Conservation (phyloP, 2,329 filamentous ascomycete species). For the Penicillium sp. region DNA sequence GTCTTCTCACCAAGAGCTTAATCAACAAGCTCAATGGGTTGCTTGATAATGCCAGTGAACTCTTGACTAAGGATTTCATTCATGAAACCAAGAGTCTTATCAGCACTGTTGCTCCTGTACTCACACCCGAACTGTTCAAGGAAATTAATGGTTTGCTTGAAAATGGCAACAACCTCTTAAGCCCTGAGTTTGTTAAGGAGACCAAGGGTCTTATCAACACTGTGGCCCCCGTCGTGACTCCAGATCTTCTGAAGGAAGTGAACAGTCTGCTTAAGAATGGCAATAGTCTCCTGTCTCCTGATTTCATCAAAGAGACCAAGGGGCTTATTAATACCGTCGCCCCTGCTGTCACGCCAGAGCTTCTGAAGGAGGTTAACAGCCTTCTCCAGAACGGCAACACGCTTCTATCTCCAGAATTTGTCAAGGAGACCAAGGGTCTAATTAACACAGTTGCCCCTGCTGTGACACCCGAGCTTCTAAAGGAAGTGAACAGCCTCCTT, state of each 20-base stretch:
- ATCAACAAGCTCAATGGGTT: conserved; percentile 25
- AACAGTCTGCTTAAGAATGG: conserved; percentile 29
- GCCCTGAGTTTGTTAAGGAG: conserved; percentile 36
- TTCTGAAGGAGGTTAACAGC: conserved; percentile 25
- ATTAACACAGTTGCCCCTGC: conserved; percentile 27
- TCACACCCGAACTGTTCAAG: conserved; percentile 25
- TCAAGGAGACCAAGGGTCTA: conserved; percentile 31
- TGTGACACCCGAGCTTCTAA: conserved; percentile 29
- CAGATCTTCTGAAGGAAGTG: conserved; percentile 29
- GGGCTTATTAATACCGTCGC: conserved; percentile 25
- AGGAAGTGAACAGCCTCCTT: conserved; percentile 29
- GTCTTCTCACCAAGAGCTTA: conserved; percentile 29
- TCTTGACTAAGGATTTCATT: conserved; percentile 36
- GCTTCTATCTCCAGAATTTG: conserved; percentile 36
- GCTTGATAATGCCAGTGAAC: conserved; percentile 30
- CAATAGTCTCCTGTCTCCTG: conserved; percentile 35
- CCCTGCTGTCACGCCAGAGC: conserved; percentile 26
- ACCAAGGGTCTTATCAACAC: conserved; percentile 24
- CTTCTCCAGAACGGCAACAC: conserved; percentile 31
- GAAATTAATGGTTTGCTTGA: conserved; percentile 22
- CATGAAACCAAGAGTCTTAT: conserved; percentile 30
- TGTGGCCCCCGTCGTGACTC: conserved; percentile 30
- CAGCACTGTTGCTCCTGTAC: conserved; percentile 17
- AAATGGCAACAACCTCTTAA: conserved; percentile 36
- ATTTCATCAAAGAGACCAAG: conserved; percentile 32